A percentile compares a stretch with the other conserved stretches of the same genome.
These are phyloP conservation scores for Ceratocystis papillata DNA, from an alignment of 2,329 filamentous ascomycete species.

Conservation along the genomic window DNA sequence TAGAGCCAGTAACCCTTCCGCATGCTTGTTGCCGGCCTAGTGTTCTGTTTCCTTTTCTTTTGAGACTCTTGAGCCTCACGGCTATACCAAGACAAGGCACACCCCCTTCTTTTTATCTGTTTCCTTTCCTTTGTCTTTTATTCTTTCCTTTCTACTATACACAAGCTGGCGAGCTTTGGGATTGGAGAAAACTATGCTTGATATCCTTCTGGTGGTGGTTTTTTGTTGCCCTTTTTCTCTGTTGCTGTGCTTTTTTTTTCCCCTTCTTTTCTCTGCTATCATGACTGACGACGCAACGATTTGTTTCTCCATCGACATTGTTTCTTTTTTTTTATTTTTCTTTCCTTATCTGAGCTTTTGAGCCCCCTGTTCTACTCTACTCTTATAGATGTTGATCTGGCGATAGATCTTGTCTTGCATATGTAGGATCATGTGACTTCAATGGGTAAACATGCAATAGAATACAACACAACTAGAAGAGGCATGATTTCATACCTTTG, in stretches of 20 bases:
- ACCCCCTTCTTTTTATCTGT: background rate
- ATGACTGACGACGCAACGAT: conserved; percentile 24
- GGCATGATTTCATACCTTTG: background rate
- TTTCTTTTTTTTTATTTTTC: conserved; percentile 12
- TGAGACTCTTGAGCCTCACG: conserved; percentile 4
- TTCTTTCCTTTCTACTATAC: conserved; percentile 9
- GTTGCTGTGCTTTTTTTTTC: background rate
- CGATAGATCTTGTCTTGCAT: background rate
- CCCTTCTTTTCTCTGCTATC: conserved; percentile 17
- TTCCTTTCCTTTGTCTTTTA: background rate
- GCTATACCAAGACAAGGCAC: background rate
- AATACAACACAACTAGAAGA: too few species aligned
- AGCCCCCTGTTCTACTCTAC: too few species aligned
- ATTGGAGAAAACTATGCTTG: background rate
- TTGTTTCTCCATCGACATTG: conserved; percentile 3
- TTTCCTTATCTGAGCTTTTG: conserved; percentile 12
- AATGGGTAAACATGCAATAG: too few species aligned
- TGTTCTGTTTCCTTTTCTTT: conserved; percentile 7
- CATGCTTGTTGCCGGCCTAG: background rate
- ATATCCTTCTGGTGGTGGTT: conserved; percentile 7
- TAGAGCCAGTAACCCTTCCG: background rate
- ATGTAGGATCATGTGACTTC: background rate
- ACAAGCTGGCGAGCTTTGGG: background rate
- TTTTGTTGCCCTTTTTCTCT: background rate
- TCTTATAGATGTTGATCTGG: background rate